These are phyloP conservation scores for Pterula multifida DNA, from an alignment of 1,284 basidiomycete genomes.

Conservation along the genomic window DNA sequence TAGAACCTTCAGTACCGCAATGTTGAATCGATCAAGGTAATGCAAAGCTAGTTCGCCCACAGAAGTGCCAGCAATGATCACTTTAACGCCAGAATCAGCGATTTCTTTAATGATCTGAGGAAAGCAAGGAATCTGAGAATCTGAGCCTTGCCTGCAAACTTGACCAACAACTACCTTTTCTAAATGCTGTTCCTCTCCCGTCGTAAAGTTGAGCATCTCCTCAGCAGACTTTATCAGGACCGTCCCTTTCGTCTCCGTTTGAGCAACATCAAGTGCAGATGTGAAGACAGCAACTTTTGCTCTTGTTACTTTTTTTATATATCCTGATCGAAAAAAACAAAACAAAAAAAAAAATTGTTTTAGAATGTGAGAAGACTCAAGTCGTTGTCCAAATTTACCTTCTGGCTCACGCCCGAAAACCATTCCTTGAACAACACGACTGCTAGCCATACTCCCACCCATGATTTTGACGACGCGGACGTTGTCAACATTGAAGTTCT, in stretches of 20 bases:
- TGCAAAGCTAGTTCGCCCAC: slow-evolving; percentile 96
- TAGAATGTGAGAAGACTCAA: background rate
- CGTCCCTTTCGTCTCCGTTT: slow-evolving; percentile 99
- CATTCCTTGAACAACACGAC: slow-evolving; percentile 93
- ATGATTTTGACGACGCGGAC: slow-evolving; percentile 98
- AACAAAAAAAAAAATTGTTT: background rate
- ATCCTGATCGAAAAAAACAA: slow-evolving; percentile 30
- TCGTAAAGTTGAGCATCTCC: slow-evolving; percentile 93
- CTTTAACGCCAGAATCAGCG: slow-evolving; percentile 88
- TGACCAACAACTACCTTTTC: slow-evolving; percentile 59
- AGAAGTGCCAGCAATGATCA: slow-evolving; percentile 87
- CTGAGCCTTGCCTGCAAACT: background rate
- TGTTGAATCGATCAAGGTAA: slow-evolving; percentile 90
- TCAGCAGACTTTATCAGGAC: slow-evolving; percentile 93
- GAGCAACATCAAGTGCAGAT: slow-evolving; percentile 83
- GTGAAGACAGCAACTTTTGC: slow-evolving; percentile 94
- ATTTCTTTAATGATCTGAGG: slow-evolving; percentile 93
- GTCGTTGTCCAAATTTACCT: slow-evolving; percentile 32
- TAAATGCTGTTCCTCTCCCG: slow-evolving; percentile 91
- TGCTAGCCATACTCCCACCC: slow-evolving; percentile 78
- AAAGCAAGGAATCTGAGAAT: background rate
- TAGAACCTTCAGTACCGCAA: slow-evolving; percentile 93
- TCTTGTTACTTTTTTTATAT: slow-evolving; percentile 70
- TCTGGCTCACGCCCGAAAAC: slow-evolving; percentile 96
- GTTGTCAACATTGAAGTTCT: slow-evolving; percentile 95